These are phyloP conservation scores for Coemansia pectinata DNA, from an alignment of 192 early-diverging fungal species.

Conservation along the genomic window DNA sequence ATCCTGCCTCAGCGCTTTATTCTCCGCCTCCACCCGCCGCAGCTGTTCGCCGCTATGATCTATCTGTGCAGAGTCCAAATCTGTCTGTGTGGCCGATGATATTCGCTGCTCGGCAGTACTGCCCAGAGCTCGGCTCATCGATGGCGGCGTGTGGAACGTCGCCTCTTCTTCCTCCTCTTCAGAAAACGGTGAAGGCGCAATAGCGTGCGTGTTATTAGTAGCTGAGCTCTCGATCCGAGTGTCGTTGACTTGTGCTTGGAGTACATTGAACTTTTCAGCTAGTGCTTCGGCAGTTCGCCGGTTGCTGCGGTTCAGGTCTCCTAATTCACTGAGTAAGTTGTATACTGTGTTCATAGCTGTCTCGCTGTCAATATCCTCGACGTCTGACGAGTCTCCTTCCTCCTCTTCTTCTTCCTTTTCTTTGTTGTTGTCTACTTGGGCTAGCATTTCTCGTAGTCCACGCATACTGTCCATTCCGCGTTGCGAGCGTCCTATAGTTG, in stretches of 20 bases:
- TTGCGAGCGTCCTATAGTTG: slow-evolving; percentile 53
- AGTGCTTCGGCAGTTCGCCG: slow-evolving; percentile 35
- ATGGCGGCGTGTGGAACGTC: slow-evolving; percentile 39
- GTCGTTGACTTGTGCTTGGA: slow-evolving; percentile 34
- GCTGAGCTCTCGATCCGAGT: no score
- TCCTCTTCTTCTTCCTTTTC: slow-evolving; percentile 1
- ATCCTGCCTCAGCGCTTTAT: slow-evolving; percentile 19
- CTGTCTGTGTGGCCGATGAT: slow-evolving; percentile 1
- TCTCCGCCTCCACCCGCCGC: slow-evolving; percentile 25
- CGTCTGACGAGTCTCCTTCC: slow-evolving; percentile 16
- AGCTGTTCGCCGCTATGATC: neutral
- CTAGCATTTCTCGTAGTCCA: slow-evolving; percentile 26
- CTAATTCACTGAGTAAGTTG: slow-evolving; percentile 46
- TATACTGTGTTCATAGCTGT: slow-evolving; percentile 54
- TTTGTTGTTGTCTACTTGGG: slow-evolving; percentile 8
- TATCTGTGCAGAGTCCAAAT: slow-evolving; percentile 7
- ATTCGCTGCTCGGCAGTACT: neutral
- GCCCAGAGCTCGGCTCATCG: neutral
- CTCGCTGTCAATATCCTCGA: slow-evolving; percentile 45
- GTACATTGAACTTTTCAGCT: slow-evolving; percentile 35
- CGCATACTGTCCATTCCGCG: slow-evolving; percentile 36
- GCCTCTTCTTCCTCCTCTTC: neutral
- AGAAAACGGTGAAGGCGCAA: neutral
- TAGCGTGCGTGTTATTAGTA: slow-evolving; percentile 12
- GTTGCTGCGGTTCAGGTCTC: slow-evolving; percentile 51